phyloP scores from a whole-genome alignment of 1,139 yeast genomes.

The Suhomyces taliae region DNA sequence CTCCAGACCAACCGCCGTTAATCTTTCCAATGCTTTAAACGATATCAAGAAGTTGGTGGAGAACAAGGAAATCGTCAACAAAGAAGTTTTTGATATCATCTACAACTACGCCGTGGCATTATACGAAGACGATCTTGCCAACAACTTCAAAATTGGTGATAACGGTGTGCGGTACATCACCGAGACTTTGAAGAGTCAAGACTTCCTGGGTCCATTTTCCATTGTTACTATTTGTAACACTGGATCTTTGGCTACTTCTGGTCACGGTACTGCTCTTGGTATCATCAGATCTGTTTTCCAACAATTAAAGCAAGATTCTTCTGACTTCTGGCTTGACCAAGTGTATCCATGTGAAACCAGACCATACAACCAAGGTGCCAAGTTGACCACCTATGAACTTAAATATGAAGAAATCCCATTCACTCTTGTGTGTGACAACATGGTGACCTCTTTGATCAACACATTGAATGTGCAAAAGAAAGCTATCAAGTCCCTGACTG shows the following conservation, averaged over 20 bases:
- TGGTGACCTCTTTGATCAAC: constrained; percentile 75
- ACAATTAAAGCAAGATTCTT: constrained; percentile 29
- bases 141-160: constrained; percentile 75
- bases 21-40: constrained; percentile 73
- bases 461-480: constrained; percentile 22
- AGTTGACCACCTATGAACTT: constrained; percentile 88
- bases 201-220: constrained; percentile 65
- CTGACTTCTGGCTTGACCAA: constrained; percentile 52
- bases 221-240: constrained; percentile 86
- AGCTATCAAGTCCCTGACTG: constrained; percentile 26
- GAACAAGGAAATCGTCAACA: constrained; percentile 17
- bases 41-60: constrained; percentile 50
- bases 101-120: constrained; percentile 56
- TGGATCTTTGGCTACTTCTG: constrained; percentile 93
- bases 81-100: constrained; percentile 38
- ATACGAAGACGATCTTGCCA: constrained; percentile 72
- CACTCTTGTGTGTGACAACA: constrained; percentile 85
- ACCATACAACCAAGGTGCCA: constrained; percentile 95
- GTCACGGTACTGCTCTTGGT: constrained; percentile 96
- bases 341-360: constrained; percentile 92
- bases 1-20: constrained; percentile 95
- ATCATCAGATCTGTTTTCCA: constrained; percentile 72
- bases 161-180: constrained; percentile 75
- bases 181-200: constrained; percentile 44
- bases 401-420: constrained; percentile 85